Evolutionary conservation across 306 rosid species (phyloP), one percentile per base, ranked within the genome.

Genomic region (Prunus fruticosa): DNA sequence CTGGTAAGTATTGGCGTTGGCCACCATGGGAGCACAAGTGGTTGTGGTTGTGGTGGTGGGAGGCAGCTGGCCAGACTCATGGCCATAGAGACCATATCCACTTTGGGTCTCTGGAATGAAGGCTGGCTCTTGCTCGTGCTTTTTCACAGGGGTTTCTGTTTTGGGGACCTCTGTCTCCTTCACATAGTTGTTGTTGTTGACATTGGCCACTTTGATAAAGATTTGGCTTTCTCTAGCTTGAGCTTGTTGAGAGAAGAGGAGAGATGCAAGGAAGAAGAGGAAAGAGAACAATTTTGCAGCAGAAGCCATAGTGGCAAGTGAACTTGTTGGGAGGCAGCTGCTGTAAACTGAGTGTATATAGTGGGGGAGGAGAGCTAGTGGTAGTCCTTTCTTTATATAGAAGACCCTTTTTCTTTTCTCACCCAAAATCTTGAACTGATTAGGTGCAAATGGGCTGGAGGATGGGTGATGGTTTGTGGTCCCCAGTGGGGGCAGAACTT

Each of bases 11-110:
- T 23, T 23, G 25, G 25, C 25, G 25, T 23, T 23, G 25, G 25
- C 25, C 25, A 1, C 25, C 25, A 23, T 23, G 25, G 25, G 25
- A 23, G 25, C 25, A 23, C 25, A 23, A 23, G 25, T 23, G 25
- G 25, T 23, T 23, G 79, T 60, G 46, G 76, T 23, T 38, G 78
- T 51, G 79, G 90, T 69, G 57, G 86, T 18, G 45, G 93, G 88
- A 67, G 90, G 86, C 51, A 79, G 23, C 73, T 90, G 74, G 41
- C 76, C 70, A 51, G 91, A 75, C 41, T 95, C 92, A 53, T 89
- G 97, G 64, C 99, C 97, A 76, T 95, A 95, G 43, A 95, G 84
- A 72, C 97, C 99, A 70, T 95, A 89, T 73, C 90, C 87, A 72
- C 80, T 83, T 78, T 89, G 85, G 67, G 88, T 85, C 52, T 90